Evolutionary conservation across 2,329 filamentous ascomycete genomes (phyloP), one percentile per base, ranked within the genome.

Genomic region (Aspergillus brunneoviolaceus): DNA sequence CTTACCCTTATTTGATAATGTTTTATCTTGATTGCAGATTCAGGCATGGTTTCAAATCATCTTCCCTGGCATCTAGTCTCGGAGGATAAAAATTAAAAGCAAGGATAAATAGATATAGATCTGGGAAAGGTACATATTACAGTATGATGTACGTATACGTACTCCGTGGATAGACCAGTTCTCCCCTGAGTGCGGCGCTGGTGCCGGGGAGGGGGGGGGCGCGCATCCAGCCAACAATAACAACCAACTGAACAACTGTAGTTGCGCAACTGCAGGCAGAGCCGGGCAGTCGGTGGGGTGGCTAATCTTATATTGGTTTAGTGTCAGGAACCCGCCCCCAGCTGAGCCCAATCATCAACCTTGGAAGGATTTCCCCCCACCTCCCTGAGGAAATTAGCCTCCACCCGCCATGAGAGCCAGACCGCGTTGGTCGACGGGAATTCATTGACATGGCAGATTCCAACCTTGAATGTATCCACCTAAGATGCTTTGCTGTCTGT

Each of bases 241-340:
- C 39, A 45, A 45, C 39, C 5, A 29, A 29, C 27, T 29, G 27
- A 29, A 29, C 27, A 29, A 45, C 16, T 16, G 39, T n/a, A 9
- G 16, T 45, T 45, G 39, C 16, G 39, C 39, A 49, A 39, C 31
- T 52, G 42, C 57, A 60, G 27, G 33, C 57, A 45, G 50, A 48
- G 29, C 35, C 31, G 21, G 47, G 33, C 35, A 29, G 57, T 55
- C 48, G 60, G 35, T 33, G 47, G 49, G 39, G 47, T 16, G 57
- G 51, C 48, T 21, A 35, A 16, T 16, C 33, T 35, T 5, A 25
- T 51, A 5, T 29, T 49, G 14, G 11, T 6, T 47, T 69, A 65
- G 69, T 58, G 68, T 65, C 69, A 71, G 69, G 69, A 68, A 71
- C 69, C 67, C 60, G 62, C 42, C 25, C n/a, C 1, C 4, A 21